These are phyloP conservation scores for Takashimella koratensis DNA, from an alignment of 1,284 basidiomycete genomes.

Conservation along the genomic window DNA sequence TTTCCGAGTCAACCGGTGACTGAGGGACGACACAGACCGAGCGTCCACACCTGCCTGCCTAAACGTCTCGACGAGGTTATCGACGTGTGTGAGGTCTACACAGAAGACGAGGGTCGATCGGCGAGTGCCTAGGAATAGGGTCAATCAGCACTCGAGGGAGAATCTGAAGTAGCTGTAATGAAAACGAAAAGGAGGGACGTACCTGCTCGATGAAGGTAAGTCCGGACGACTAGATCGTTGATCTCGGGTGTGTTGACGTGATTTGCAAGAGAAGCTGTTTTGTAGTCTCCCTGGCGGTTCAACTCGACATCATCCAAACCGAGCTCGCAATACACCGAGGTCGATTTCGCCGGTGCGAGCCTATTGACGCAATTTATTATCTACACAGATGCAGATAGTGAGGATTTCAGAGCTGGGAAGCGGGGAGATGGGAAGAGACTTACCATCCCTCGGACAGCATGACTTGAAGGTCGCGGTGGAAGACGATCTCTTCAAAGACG, in stretches of 20 bases:
- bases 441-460: conserved; percentile 94
- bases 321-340: conserved; percentile 69
- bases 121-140: conserved; percentile 57
- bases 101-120: conserved; percentile 89
- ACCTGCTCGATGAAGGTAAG: conserved; percentile 80
- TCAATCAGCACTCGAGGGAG: conserved; percentile 1
- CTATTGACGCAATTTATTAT: conserved; percentile 48
- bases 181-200: conserved; percentile 28
- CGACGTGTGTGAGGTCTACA: conserved; percentile 80
- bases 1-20: conserved; percentile 63
- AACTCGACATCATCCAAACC: conserved; percentile 65
- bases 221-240: conserved; percentile 70
- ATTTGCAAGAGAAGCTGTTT: conserved; percentile 65
- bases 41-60: conserved; percentile 78
- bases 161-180: background rate
- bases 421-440: conserved; percentile 17
- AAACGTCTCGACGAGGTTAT: conserved; percentile 69
- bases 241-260: conserved; percentile 73
- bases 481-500: conserved; percentile 88
- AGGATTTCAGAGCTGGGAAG: conserved; percentile 1
- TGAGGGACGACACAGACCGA: conserved; percentile 70
- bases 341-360: conserved; percentile 80
- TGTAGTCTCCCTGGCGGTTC: conserved; percentile 72
- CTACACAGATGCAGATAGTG: background rate
- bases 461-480: conserved; percentile 84